These are phyloP conservation scores for Agrocybe chaxingu DNA, from an alignment of 768 basidiomycete species.

Conservation along the genomic window DNA sequence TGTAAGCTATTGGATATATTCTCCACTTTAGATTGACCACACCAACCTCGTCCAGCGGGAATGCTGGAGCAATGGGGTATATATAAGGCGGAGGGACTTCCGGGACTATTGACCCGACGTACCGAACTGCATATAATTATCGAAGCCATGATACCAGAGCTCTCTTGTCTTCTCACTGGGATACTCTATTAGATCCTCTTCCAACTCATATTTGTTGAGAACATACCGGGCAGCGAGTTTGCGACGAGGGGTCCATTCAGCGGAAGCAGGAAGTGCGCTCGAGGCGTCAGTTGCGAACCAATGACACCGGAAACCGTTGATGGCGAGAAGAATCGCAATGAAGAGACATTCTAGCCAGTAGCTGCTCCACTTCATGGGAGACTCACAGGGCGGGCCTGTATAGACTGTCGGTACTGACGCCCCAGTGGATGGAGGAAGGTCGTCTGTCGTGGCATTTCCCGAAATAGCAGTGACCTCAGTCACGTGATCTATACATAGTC, in stretches of 20 bases:
- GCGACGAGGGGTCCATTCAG: constrained; percentile 54
- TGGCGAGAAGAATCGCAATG: constrained; percentile 32
- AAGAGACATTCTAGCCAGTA: constrained; percentile 52
- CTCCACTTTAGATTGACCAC: not conserved
- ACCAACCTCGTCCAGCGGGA: constrained; percentile 78
- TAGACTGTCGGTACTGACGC: constrained; percentile 8
- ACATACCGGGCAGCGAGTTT: constrained; percentile 57
- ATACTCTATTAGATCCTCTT: not conserved
- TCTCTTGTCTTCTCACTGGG: constrained; percentile 67
- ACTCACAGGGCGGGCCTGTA: constrained; percentile 13
- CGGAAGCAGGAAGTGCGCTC: constrained; percentile 24
- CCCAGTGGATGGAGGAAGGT: not conserved
- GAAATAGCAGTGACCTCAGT: constrained; percentile 9
- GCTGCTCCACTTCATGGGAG: constrained; percentile 46
- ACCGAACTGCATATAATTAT: constrained; percentile 88
- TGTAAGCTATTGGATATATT: not conserved
- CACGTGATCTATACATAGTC: constrained; percentile 18
- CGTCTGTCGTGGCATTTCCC: constrained; percentile 28
- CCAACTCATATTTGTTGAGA: not conserved
- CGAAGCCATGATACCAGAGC: constrained; percentile 88
- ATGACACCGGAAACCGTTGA: constrained; percentile 30
- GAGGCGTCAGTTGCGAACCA: constrained; percentile 27
- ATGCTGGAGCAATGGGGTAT: constrained; percentile 46
- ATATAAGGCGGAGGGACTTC: constrained; percentile 5
- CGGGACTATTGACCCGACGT: constrained; percentile 3